Base-by-base conservation (phyloP, 1,139 yeast genomes). In the Debaryomycetaceae sp. region DNA sequence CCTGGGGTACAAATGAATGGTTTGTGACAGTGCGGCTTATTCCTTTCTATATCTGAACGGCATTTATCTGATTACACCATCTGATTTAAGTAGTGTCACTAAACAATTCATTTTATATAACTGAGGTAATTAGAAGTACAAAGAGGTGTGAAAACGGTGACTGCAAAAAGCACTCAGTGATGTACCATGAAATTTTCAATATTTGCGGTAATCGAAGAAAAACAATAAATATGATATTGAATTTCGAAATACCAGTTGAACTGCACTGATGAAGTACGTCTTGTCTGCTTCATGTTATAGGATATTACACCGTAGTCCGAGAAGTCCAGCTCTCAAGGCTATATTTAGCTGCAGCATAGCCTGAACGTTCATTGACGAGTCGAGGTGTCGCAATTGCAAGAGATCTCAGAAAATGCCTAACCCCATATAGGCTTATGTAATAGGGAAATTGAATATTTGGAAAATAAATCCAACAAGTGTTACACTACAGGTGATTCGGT, bases 21-120 rank as follows among this genome's bases (percentile, higher is more conserved):
- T 17, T 38, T 38, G 40, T 38, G 40, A 38, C 40, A 8, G n/a
- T 38, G 40, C 40, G 40, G 40, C 40, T 38, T 20, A 22, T 17
- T 20, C 39, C 34, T n/a, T 31, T 17, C 36, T 34, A 1, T 9
- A 6, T 34, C 17, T 6, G 36, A 20, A 17, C 5, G 36, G 36
- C 14, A 6, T 3, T 31, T 34, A 9, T 34, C 14, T 34, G 14
- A 14, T 34, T 34, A 34, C 36, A 34, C 20, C 36, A 17, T 34
- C 36, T 17, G 20, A 34, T 34, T 20, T 34, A 6, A 5, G 20
- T 17, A 17, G 20, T 27, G 31, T 11, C 31, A 4, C 31, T 27
- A 27, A 27, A 27, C 31, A 3, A 27, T 11, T 2, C 31, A 17
- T 4, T 17, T 17, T 17, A 2, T 17, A 17, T 17, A 17, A 17